Evolutionary conservation across 2,329 filamentous ascomycete species (phyloP), one percentile per base, ranked within the genome.

Genomic region (Nannizziopsis barbatae): DNA sequence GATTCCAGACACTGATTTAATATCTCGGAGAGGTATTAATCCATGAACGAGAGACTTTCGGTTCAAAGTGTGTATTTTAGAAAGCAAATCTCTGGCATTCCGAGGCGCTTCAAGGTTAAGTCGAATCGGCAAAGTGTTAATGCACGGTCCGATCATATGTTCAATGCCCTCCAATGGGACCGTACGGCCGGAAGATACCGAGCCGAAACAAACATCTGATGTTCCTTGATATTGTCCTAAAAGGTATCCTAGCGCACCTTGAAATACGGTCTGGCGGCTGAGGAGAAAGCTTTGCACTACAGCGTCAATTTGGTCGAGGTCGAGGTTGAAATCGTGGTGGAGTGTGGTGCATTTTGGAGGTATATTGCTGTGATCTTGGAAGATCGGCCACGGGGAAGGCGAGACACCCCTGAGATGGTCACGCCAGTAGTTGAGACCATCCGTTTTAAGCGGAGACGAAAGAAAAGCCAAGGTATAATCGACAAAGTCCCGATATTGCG

Each of bases 131-230:
- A 92, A 65, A 0, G 85, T 83, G 1, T 81, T 72, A 44, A 95
- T 80, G 57, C 84, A 92, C 8, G 89, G 89, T 0, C 89, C 89
- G 49, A 90, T 71, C 2, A 89, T 75, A 1, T 76, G 70, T 53
- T 94, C 86, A 31, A 94, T 78, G 0, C 74, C 77, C 3, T 72
- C 60, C 2, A 95, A 62, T 0, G 85, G 77, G n/a, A 88, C 64
- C 1, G 83, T 86, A 47, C 89, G 75, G 1, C 88, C 88, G 8
- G 88, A 94, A 10, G 84, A 84, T 3, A 95, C 85, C 1, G 80
- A 83, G 0, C 89, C 89, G 35, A 94, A 76, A 0, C 81, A 71
- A 1, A 89, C 69, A 60, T 95, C 86, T 0, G 72, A 61, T 0
- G 68, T 70, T 2, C 83, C 85, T 2, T 77, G 62, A 50, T 92